Conservation (phyloP, 2,329 filamentous ascomycete species). For the Aspergillus hiratsukae region DNA sequence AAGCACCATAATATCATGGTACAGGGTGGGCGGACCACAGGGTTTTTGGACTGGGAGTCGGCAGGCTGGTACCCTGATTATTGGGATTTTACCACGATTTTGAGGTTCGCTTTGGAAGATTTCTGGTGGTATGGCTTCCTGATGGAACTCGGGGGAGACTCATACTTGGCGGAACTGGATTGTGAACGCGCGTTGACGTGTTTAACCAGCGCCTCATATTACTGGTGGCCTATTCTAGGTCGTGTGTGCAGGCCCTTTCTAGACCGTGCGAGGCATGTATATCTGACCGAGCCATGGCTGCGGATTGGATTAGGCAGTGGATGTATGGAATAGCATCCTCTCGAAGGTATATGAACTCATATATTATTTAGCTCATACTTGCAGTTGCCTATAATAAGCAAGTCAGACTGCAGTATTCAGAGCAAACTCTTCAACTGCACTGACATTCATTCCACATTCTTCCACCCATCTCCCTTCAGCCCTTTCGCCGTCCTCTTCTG, state of each 20-base stretch:
- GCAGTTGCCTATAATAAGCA: no score
- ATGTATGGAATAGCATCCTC: no score
- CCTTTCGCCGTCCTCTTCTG: neutral
- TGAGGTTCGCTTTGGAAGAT: constrained; percentile 9
- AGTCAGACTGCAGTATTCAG: neutral
- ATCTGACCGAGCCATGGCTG: no score
- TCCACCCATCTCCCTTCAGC: no score
- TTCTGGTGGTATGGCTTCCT: constrained; percentile 19
- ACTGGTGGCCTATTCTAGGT: constrained; percentile 4
- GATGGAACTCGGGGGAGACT: constrained; percentile 10
- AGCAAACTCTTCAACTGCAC: no score
- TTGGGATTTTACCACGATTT: constrained; percentile 13
- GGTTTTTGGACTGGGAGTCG: constrained; percentile 19
- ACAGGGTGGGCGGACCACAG: constrained; percentile 13
- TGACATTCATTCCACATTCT: no score
- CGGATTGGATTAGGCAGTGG: no score
- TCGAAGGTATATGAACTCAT: no score
- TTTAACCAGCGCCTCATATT: constrained; percentile 14
- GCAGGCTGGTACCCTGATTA: constrained; percentile 10
- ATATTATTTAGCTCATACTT: no score
- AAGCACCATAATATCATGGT: constrained; percentile 15
- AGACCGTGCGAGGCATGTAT: no score
- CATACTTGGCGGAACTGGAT: constrained; percentile 15
- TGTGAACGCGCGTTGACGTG: constrained; percentile 14
- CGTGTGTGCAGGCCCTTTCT: no score